These are phyloP conservation scores for Isatis tinctoria DNA, from an alignment of 345 rosid species.

Conservation along the genomic window DNA sequence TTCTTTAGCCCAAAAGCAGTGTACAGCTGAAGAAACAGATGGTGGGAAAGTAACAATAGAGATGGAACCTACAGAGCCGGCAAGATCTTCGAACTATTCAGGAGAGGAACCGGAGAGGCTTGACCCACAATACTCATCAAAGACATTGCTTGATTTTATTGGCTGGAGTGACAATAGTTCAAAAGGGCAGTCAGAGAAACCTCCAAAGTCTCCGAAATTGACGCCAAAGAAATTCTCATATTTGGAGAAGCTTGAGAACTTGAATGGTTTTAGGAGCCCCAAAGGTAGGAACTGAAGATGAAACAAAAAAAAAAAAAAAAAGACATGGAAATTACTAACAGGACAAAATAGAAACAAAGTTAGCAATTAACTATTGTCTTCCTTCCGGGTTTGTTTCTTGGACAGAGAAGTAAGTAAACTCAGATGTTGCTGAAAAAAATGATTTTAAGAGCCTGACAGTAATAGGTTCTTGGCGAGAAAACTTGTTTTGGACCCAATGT, in stretches of 20 bases:
- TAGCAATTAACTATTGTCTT: neutral
- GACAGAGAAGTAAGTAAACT: neutral
- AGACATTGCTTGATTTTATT: conserved; percentile 59
- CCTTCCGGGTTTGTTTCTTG: neutral
- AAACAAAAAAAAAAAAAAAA: neutral
- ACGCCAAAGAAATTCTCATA: conserved; percentile 28
- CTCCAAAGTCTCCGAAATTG: conserved; percentile 13
- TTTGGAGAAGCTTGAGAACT: conserved; percentile 53
- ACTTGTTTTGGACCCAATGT: too few relatives aligned
- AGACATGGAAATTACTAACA: neutral
- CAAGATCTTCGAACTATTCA: neutral
- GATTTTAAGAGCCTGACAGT: too few relatives aligned
- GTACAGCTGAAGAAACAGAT: conserved; percentile 13
- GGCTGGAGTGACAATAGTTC: conserved; percentile 47
- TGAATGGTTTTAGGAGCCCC: conserved; percentile 59
- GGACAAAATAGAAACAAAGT: neutral
- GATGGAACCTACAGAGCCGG: conserved; percentile 3
- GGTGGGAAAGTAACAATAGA: conserved; percentile 7
- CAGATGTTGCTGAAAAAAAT: too few relatives aligned
- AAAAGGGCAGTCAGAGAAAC: conserved; percentile 26
- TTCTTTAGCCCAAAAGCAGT: conserved; percentile 29
- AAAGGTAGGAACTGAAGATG: conserved; percentile 39
- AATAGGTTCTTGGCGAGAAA: too few relatives aligned
- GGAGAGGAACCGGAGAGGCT: conserved; percentile 27
- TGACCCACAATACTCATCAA: conserved; percentile 41